A percentile compares a stretch with the other conserved stretches of the same genome.
Evolutionary conservation across 2,329 filamentous ascomycete species (phyloP).

Genomic region (Pseudomassariella vexata): DNA sequence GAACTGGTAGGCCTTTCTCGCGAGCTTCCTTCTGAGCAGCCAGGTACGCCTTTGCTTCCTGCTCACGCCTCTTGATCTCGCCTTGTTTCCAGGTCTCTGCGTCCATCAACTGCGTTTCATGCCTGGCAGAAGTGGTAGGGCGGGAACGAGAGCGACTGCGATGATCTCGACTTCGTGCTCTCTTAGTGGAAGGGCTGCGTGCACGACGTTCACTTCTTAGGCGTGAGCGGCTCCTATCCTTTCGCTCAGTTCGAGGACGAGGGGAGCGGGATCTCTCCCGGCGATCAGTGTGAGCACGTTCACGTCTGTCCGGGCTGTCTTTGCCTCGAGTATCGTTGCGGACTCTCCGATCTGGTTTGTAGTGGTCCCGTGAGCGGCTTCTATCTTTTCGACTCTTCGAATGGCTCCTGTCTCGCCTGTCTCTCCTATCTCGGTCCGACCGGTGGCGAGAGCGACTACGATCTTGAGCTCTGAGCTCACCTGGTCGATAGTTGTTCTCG

Average conservation of each 20-base stretch:
- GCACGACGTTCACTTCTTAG: slow-evolving; percentile 13
- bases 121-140: slow-evolving; percentile 34
- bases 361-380: slow-evolving; percentile 11
- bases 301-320: slow-evolving; percentile 23
- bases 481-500: slow-evolving; percentile 24
- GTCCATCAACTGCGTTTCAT: slow-evolving; percentile 30
- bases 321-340: slow-evolving; percentile 20
- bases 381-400: slow-evolving; percentile 9
- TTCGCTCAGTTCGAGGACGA: slow-evolving; percentile 15
- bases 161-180: slow-evolving; percentile 25
- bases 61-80: slow-evolving; percentile 56
- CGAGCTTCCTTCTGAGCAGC: slow-evolving; percentile 56
- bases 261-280: slow-evolving; percentile 16
- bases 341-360: slow-evolving; percentile 22
- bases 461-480: slow-evolving; percentile 13
- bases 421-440: slow-evolving; percentile 17
- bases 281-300: slow-evolving; percentile 15
- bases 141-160: slow-evolving; percentile 38
- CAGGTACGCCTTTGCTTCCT: slow-evolving; percentile 59
- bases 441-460: slow-evolving; percentile 20
- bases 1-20: slow-evolving; percentile 51
- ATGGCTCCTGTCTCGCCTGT: slow-evolving; percentile 15
- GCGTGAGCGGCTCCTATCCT: slow-evolving; percentile 14
- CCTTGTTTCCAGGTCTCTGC: slow-evolving; percentile 53
- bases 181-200: too few species aligned